A percentile compares a stretch with the other conserved stretches of the same genome.
Evolutionary conservation across 1,139 yeast genomes (phyloP).

Genomic region (Saccharomycopsis hybrid): DNA sequence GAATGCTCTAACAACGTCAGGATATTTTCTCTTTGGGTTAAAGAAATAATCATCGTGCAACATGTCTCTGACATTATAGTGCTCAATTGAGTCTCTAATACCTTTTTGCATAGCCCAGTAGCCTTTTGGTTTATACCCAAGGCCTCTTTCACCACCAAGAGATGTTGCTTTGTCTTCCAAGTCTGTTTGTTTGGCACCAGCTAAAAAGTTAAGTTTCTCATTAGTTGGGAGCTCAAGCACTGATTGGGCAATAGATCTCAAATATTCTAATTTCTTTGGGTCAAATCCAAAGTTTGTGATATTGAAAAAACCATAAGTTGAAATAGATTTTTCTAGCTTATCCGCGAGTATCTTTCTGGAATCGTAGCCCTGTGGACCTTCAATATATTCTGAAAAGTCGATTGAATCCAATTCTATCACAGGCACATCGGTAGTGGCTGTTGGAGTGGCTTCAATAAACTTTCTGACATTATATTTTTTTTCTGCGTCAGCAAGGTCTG

Average conservation of each 20-base stretch:
- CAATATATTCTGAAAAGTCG: conserved; percentile 33
- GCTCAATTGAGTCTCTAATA: conserved; percentile 37
- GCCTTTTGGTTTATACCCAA: conserved; percentile 42
- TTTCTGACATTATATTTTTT: conserved; percentile 32
- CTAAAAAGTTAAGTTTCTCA: conserved; percentile 33
- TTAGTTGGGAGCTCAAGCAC: conserved; percentile 37
- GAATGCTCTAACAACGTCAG: conserved; percentile 34
- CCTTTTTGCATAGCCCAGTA: conserved; percentile 40
- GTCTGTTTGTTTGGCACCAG: conserved; percentile 35
- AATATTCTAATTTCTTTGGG: conserved; percentile 29
- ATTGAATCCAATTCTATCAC: conserved; percentile 33
- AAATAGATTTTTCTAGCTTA: conserved; percentile 33
- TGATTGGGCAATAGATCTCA: conserved; percentile 36
- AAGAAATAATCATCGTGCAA: conserved; percentile 29
- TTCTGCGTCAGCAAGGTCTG: conserved; percentile 23
- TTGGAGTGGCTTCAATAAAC: conserved; percentile 30
- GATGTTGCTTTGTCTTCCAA: conserved; percentile 29
- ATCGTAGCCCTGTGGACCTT: conserved; percentile 32
- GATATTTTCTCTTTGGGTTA: conserved; percentile 27
- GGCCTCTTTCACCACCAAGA: conserved; percentile 41
- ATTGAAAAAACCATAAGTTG: conserved; percentile 42
- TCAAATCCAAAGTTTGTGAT: conserved; percentile 36
- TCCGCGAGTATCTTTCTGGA: conserved; percentile 32
- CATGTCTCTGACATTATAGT: conserved; percentile 37
- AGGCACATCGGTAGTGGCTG: conserved; percentile 23